Conservation (phyloP, 176 grass and related monocot genomes). For the Pontederia paniculata region DNA sequence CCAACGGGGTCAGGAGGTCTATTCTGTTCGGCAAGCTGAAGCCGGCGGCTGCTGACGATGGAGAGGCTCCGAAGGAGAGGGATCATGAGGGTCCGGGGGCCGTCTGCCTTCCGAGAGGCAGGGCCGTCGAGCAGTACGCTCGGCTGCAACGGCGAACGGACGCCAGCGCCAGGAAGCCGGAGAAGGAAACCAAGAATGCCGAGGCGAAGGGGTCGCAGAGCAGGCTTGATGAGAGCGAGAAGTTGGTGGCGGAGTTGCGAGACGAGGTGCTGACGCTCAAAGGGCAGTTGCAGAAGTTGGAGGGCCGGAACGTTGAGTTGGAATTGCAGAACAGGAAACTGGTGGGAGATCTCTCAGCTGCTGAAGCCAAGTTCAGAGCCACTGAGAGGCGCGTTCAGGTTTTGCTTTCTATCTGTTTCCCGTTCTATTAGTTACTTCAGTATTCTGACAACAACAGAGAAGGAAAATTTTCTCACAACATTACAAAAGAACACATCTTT, state of each 20-base stretch:
- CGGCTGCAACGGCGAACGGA: neutral
- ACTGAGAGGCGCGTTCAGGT: slow-evolving; percentile 29
- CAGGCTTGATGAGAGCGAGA: slow-evolving; percentile 28
- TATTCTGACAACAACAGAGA: no score
- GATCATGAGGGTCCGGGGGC: neutral
- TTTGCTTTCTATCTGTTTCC: neutral
- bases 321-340: slow-evolving; percentile 24
- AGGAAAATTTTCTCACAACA: no score
- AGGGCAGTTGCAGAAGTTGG: slow-evolving; percentile 43
- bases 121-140: slow-evolving; percentile 1
- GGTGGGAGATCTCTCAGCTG: slow-evolving; percentile 19
- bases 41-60: neutral
- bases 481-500: no score
- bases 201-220: slow-evolving; percentile 11
- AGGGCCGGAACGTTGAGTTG: slow-evolving; percentile 32
- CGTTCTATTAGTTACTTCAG: neutral
- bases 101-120: neutral
- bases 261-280: slow-evolving; percentile 28
- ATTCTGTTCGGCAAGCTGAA: slow-evolving; percentile 16
- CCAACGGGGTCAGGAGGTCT: slow-evolving; percentile 14
- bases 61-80: neutral
- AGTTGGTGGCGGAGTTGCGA: slow-evolving; percentile 22
- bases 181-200: slow-evolving; percentile 14
- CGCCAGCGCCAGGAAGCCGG: slow-evolving; percentile 10
- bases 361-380: slow-evolving; percentile 11